Base-by-base conservation (phyloP, 495 filamentous ascomycete genomes). In the Stereocaulon alpinum region DNA sequence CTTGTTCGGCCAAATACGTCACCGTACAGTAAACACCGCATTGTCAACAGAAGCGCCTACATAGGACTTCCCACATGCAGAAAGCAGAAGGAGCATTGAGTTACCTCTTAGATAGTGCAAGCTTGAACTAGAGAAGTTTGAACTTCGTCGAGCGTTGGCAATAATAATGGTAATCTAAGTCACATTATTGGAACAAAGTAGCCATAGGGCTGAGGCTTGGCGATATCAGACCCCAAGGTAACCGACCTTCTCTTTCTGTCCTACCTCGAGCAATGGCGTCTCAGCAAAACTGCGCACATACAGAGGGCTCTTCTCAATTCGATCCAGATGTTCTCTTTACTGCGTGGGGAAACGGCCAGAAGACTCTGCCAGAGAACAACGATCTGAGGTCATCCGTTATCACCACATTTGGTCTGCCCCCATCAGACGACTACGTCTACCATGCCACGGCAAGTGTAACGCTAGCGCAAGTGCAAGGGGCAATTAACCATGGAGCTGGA, bases 351-450 rank as follows among this genome's bases (percentile, higher is more conserved):
- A 59, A 63, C 10, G 55, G 62, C 40, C 48, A 63, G 18, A 54
- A 40, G 32, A 27, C 44, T 22, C 59, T 67, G 17, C 66, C 68
- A 20, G 63, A 71, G 11, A 60, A 71, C 24, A 69, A 81, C 58
- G 72, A 79, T 66, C 70, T 84, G 53, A 67, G 68, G 30, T 63
- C 68, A 47, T 77, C 78, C 57, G 78, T 84, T 52, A 60, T 69
- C 51, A 58, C 68, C n/a, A 76, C 77, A 41, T 85, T 86, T 68
- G 61, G 66, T 7, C 68, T 86, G 2, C 65, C 71, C 4, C 54
- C 66, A 15, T 61, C 70, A 37, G 81, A 85, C 63, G 61, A 61
- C 43, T 85, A 83, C 66, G 71, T 77, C 40, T 86, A 86, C 69
- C 76, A 79, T 57, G 83, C 80, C 34, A 77, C 75, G 37, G 72